These are phyloP conservation scores for Colletotrichum liriopes DNA, from an alignment of 2,329 filamentous ascomycete species.

Conservation along the genomic window DNA sequence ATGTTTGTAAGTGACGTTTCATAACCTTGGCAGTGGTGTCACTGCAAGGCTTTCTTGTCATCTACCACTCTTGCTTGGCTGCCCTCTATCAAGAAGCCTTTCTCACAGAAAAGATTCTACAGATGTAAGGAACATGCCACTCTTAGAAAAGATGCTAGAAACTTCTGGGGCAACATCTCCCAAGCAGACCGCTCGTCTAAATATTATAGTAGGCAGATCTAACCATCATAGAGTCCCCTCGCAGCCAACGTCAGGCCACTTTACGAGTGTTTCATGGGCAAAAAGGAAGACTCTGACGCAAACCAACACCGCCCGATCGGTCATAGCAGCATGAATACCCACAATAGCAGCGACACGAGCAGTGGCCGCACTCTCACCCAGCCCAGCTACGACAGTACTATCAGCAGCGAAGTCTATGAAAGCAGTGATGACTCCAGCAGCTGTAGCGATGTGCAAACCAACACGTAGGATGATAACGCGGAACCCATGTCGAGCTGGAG, in stretches of 20 bases:
- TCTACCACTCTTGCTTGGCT: too few species aligned
- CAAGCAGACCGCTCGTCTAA: background rate
- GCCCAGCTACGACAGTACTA: background rate
- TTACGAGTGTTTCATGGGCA: conserved; percentile 11
- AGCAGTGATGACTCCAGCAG: background rate
- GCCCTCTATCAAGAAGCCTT: background rate
- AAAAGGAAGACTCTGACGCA: background rate
- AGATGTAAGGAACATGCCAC: background rate
- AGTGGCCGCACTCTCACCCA: background rate
- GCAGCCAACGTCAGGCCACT: background rate
- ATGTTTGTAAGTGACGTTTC: background rate
- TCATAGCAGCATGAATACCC: background rate
- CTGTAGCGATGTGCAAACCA: background rate
- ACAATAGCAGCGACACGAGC: background rate
- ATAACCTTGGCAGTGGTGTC: too few species aligned
- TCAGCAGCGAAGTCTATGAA: background rate
- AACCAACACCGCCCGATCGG: too few species aligned
- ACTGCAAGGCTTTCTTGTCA: background rate
- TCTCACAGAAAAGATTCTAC: background rate
- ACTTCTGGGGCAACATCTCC: background rate
- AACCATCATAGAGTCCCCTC: background rate
- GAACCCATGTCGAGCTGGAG: background rate
- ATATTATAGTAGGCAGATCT: conserved; percentile 1
- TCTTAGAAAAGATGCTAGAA: background rate
- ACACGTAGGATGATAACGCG: background rate